Conservation (phyloP, 345 rosid species). For the Angophora floribunda region DNA sequence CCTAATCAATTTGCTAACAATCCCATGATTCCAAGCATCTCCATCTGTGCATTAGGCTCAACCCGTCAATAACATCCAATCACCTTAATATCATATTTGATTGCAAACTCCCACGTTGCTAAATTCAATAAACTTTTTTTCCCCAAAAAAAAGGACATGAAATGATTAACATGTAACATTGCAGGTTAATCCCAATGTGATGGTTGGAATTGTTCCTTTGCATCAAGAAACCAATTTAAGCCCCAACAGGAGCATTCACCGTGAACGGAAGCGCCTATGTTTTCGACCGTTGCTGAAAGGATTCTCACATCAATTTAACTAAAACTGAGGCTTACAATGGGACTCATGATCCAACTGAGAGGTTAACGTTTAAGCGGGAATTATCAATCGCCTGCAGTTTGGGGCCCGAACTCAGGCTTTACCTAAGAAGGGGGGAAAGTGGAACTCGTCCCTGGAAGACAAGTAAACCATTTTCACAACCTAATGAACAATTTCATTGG, state of each 20-base stretch:
- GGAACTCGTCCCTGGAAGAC: neutral
- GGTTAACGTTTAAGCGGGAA: fast-evolving
- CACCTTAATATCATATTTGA: too few relatives aligned
- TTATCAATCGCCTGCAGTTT: neutral
- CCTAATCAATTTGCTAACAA: too few relatives aligned
- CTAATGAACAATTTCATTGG: neutral
- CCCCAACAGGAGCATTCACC: neutral
- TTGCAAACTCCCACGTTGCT: too few relatives aligned
- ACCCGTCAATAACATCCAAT: too few relatives aligned
- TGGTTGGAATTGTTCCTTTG: too few relatives aligned
- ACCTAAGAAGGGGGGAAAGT: neutral
- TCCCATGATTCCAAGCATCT: too few relatives aligned
- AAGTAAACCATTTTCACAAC: neutral
- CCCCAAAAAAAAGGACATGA: too few relatives aligned
- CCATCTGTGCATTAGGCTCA: too few relatives aligned
- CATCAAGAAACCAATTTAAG: too few relatives aligned
- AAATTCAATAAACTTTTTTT: too few relatives aligned
- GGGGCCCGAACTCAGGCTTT: neutral
- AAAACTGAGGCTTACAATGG: neutral
- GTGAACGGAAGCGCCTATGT: neutral
- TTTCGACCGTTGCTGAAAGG: neutral
- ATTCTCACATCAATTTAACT: neutral
- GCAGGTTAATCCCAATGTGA: too few relatives aligned
- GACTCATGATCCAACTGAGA: neutral
- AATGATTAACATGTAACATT: too few relatives aligned